These are phyloP conservation scores for Xylaria sp. DNA, from an alignment of 2,329 filamentous ascomycete species.

Conservation along the genomic window DNA sequence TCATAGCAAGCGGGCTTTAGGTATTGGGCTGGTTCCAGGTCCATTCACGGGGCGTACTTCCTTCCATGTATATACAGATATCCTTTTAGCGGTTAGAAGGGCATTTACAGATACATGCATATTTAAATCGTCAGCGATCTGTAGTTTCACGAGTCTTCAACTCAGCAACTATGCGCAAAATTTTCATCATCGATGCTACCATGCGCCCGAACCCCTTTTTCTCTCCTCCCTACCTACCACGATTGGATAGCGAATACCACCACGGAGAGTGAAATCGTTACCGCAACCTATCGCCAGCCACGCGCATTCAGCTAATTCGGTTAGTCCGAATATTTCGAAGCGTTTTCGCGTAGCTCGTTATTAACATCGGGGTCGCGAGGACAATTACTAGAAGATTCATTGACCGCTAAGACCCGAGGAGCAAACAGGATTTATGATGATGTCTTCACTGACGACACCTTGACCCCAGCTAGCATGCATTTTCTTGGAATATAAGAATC, in stretches of 20 bases:
- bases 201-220: neutral
- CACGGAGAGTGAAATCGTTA: neutral
- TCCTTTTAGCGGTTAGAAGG: neutral
- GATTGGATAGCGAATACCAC: neutral
- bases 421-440: neutral
- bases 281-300: neutral
- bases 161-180: conserved; percentile 2
- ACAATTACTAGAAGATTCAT: neutral
- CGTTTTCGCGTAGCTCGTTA: neutral
- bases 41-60: conserved; percentile 10
- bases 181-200: conserved; percentile 3
- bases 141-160: neutral
- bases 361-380: neutral
- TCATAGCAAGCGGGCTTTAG: conserved; percentile 29
- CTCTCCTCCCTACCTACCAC: neutral
- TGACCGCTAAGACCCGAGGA: neutral
- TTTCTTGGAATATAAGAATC: neutral
- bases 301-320: neutral
- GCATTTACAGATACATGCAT: conserved; percentile 1
- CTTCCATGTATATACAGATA: conserved; percentile 3
- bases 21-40: neutral
- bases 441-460: conserved; percentile 3
- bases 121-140: neutral
- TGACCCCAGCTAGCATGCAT: conserved; percentile 11
- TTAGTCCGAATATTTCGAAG: conserved; percentile 1